Evolutionary conservation across 139 green algal genomes (phyloP).

Genomic region (Closterium sp.): DNA sequence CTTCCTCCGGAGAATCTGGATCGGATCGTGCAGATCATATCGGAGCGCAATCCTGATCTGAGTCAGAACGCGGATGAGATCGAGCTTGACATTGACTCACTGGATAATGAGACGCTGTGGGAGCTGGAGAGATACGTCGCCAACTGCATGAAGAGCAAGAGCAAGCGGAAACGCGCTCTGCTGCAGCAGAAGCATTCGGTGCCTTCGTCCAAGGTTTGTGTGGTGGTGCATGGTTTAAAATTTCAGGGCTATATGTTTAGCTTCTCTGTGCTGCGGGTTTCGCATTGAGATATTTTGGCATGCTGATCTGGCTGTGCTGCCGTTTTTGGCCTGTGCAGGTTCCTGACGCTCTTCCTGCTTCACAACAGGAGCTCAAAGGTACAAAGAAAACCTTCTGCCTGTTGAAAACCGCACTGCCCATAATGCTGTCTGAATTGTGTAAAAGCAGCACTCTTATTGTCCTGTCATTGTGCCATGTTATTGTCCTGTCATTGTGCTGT

Average conservation of each 20-base stretch:
- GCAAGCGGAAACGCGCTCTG: constrained; percentile 1
- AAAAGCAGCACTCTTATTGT: too few relatives aligned
- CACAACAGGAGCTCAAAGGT: background rate
- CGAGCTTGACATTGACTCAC: constrained; percentile 70
- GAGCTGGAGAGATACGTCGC: constrained; percentile 62
- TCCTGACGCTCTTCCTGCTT: background rate
- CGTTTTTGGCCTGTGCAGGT: background rate
- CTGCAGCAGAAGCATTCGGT: background rate
- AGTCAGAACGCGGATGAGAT: constrained; percentile 58
- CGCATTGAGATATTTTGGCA: background rate
- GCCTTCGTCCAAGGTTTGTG: background rate
- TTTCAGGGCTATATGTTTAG: too few relatives aligned
- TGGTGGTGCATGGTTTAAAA: too few relatives aligned
- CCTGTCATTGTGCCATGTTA: too few relatives aligned
- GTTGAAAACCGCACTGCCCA: background rate
- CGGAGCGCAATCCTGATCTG: constrained; percentile 41
- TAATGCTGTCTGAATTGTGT: too few relatives aligned
- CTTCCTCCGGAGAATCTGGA: constrained; percentile 65
- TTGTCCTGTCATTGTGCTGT: too few relatives aligned
- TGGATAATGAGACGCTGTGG: constrained; percentile 65
- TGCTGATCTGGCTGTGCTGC: background rate
- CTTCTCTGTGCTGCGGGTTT: too few relatives aligned
- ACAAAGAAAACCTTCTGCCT: background rate
- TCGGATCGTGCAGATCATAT: constrained; percentile 65
- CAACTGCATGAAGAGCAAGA: constrained; percentile 55